phyloP scores from a whole-genome alignment of 345 rosid species.

The Trapa incisa region DNA sequence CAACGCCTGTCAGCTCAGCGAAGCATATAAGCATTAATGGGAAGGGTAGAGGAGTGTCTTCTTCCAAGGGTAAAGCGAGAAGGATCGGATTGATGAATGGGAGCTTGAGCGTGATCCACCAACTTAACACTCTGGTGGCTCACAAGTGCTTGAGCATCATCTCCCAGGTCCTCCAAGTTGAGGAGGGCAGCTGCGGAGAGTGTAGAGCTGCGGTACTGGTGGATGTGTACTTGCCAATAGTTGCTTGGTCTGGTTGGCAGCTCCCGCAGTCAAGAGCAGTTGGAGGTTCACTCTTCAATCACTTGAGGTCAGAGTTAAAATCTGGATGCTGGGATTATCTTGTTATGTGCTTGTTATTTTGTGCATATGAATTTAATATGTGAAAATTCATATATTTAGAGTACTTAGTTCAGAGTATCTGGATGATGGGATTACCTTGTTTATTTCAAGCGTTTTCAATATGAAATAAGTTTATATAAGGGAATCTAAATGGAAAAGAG shows the following conservation, averaged over 20 bases:
- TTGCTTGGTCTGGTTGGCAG: conserved; percentile 75
- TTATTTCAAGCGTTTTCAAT: not conserved
- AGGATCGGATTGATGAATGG: conserved; percentile 69
- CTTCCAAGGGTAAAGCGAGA: conserved; percentile 24
- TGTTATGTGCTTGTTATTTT: not conserved
- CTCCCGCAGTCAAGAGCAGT: conserved; percentile 46
- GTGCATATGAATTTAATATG: not conserved
- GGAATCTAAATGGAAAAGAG: not conserved
- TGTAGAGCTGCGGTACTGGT: conserved; percentile 54
- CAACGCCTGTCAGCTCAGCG: not conserved
- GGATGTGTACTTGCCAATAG: conserved; percentile 59
- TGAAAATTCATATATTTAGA: not conserved
- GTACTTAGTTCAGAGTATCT: not conserved
- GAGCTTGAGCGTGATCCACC: conserved; percentile 62
- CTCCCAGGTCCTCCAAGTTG: conserved; percentile 33
- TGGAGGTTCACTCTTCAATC: conserved; percentile 60
- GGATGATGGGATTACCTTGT: not conserved
- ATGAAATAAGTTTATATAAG: not conserved
- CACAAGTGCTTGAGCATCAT: conserved; percentile 42
- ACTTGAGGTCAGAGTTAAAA: conserved; percentile 42
- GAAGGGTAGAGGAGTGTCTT: conserved; percentile 11
- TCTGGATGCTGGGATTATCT: not conserved
- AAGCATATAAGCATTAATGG: not conserved
- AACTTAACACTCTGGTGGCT: conserved; percentile 44
- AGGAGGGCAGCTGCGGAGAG: conserved; percentile 22